phyloP scores from a whole-genome alignment of 768 basidiomycete genomes.

The Boletus edulis region DNA sequence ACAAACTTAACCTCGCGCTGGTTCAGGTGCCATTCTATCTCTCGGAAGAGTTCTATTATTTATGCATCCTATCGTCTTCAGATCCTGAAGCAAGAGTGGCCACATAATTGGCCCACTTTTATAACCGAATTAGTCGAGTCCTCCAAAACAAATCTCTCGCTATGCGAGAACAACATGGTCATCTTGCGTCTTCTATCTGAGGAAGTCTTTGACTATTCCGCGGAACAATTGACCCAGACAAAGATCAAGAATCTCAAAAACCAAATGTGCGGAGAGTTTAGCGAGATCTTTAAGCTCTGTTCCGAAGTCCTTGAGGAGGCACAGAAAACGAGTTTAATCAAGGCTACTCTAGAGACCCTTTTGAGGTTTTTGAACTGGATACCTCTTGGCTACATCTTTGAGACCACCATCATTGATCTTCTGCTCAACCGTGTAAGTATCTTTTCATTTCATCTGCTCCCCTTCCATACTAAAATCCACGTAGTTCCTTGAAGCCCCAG shows the following conservation, averaged over 20 bases:
- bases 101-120: constrained; percentile 98
- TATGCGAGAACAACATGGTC: constrained; percentile 99
- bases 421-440: constrained; percentile 81
- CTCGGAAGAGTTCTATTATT: neutral
- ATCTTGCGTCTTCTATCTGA: constrained; percentile 96
- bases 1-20: constrained; percentile 95
- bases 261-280: constrained; percentile 96
- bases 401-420: constrained; percentile 94
- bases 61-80: constrained; percentile 32
- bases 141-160: constrained; percentile 90
- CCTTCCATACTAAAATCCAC: constrained; percentile 9
- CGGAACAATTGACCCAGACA: constrained; percentile 97
- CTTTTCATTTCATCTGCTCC: constrained; percentile 1
- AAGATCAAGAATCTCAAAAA: constrained; percentile 98
- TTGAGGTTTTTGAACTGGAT: constrained; percentile 99
- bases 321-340: constrained; percentile 93
- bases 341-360: constrained; percentile 90
- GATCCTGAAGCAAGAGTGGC: constrained; percentile 99
- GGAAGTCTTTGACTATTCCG: constrained; percentile 98
- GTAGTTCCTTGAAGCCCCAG: constrained; percentile 94
- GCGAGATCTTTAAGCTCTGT: constrained; percentile 97
- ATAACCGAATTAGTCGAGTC: constrained; percentile 96
- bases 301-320: constrained; percentile 96
- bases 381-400: constrained; percentile 97
- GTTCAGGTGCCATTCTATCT: constrained; percentile 66